A percentile compares a stretch with the other conserved stretches of the same genome.
phyloP scores from a whole-genome alignment of 192 early-diverging fungal species.

The Podila minutissima region DNA sequence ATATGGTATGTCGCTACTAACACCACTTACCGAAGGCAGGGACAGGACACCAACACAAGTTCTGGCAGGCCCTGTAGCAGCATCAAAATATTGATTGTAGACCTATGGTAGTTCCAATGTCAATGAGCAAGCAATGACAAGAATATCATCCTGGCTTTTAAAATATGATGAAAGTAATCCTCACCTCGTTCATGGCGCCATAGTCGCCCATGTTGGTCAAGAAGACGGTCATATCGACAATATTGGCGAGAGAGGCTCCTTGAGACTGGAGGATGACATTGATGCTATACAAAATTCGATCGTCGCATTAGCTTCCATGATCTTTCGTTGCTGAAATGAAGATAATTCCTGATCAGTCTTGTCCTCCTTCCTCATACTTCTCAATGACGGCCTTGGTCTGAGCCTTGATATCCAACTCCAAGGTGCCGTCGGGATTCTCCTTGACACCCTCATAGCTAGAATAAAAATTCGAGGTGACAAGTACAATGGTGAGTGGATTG shows the following conservation, averaged over 20 bases:
- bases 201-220: constrained; percentile 76
- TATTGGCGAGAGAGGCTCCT: constrained; percentile 63
- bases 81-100: constrained; percentile 73
- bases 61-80: constrained; percentile 64
- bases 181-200: constrained; percentile 65
- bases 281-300: constrained; percentile 53
- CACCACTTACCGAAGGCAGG: constrained; percentile 59
- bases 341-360: not conserved
- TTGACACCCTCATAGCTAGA: constrained; percentile 57
- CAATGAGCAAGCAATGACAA: no score
- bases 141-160: no score
- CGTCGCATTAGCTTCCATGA: no score
- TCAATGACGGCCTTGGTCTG: constrained; percentile 73
- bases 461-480: not conserved
- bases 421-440: constrained; percentile 61
- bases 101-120: constrained; percentile 35
- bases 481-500: not conserved
- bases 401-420: constrained; percentile 65
- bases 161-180: not conserved
- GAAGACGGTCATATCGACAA: constrained; percentile 80
- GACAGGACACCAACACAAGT: constrained; percentile 74
- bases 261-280: constrained; percentile 58
- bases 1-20: no score
- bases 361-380: constrained; percentile 55
- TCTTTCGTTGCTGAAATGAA: no score